Evolutionary conservation across 208 protist genomes (phyloP).

Genomic region (Hexamita inflata): DNA sequence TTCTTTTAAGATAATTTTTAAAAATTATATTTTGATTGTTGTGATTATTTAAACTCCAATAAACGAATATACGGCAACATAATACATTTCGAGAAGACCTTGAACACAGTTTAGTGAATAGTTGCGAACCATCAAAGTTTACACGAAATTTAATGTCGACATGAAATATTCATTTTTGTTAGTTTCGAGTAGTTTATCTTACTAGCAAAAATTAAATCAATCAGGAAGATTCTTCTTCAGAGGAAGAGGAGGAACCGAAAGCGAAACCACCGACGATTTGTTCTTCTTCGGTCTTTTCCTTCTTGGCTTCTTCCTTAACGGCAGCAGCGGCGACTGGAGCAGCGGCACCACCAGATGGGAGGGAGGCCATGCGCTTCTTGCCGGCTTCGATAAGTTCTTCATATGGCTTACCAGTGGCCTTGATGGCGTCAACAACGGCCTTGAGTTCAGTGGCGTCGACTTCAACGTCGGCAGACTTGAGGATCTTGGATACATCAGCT

Average conservation of each 20-base stretch:
- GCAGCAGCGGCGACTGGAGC: too few relatives aligned
- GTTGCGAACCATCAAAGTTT: too few relatives aligned
- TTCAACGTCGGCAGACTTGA: neutral
- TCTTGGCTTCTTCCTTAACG: neutral
- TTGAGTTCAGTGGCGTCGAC: neutral
- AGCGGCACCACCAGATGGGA: neutral
- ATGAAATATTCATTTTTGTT: too few relatives aligned
- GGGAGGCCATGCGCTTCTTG: neutral
- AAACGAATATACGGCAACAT: too few relatives aligned
- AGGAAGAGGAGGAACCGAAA: neutral
- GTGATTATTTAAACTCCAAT: too few relatives aligned
- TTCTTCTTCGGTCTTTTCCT: neutral
- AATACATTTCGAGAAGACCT: too few relatives aligned
- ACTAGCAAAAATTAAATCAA: too few relatives aligned
- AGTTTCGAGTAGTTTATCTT: too few relatives aligned
- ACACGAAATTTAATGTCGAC: too few relatives aligned
- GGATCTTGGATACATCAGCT: neutral
- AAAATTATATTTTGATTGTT: too few relatives aligned
- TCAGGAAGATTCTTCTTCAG: slow-evolving; percentile 1
- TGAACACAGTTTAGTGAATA: too few relatives aligned
- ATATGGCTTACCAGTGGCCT: neutral
- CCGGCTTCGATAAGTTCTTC: neutral
- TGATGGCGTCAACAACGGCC: neutral
- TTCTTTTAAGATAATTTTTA: too few relatives aligned
- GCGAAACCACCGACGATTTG: neutral